These are phyloP conservation scores for Platanthera zijinensis DNA, from an alignment of 106 monocot genomes.

Conservation along the genomic window DNA sequence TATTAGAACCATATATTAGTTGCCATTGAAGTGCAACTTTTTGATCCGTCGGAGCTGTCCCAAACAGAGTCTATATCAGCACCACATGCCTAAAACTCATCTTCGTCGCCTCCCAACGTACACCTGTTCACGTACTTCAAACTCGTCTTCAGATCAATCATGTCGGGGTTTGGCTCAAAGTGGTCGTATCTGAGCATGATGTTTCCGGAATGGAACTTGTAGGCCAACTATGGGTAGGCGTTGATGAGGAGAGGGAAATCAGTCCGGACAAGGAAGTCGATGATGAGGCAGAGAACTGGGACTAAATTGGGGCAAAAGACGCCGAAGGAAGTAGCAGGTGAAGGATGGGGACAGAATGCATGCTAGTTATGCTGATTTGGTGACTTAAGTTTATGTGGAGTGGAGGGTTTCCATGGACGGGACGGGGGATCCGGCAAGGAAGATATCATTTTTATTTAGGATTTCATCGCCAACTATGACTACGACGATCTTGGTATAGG, in stretches of 20 bases:
- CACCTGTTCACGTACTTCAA: constrained; percentile 22
- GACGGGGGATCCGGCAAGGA: constrained; percentile 10
- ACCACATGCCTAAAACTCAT: no score
- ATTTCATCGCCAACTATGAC: constrained; percentile 26
- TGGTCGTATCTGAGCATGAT: constrained; percentile 15
- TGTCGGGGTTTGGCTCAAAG: constrained; percentile 13
- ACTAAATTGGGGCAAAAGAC: constrained; percentile 5
- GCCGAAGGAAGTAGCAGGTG: constrained; percentile 13
- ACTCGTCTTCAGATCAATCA: constrained; percentile 4
- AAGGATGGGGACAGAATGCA: constrained; percentile 24
- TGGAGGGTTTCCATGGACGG: constrained; percentile 23
- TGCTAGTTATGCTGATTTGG: constrained; percentile 10
- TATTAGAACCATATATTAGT: no score
- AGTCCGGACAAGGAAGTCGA: constrained; percentile 11
- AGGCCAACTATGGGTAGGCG: constrained; percentile 27
- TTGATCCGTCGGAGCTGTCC: no score
- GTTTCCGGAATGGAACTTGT: constrained; percentile 11
- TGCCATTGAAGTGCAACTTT: no score
- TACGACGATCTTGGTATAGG: constrained; percentile 15
- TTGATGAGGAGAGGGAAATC: constrained; percentile 23
- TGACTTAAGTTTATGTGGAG: constrained; percentile 13
- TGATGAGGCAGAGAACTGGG: constrained; percentile 11
- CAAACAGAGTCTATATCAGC: no score
- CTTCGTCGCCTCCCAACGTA: no score
- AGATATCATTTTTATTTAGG: constrained; percentile 20